These are phyloP conservation scores for Vaccinium darrowii DNA, from an alignment of 148 eudicot species.

Conservation along the genomic window DNA sequence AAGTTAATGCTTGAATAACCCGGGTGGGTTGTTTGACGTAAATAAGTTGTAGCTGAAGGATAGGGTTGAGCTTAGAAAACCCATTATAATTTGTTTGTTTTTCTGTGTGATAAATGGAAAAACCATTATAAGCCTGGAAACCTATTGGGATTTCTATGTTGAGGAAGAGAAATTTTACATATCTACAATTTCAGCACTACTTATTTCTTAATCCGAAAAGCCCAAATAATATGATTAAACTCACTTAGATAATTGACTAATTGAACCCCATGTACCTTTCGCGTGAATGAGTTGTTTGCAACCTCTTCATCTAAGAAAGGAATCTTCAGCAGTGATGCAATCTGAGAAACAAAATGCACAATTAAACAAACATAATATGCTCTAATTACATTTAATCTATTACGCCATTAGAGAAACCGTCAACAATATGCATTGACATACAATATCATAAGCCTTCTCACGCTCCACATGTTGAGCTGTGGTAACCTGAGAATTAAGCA, in stretches of 20 bases:
- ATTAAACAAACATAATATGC: background rate
- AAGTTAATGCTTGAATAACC: background rate
- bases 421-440: conserved; percentile 33
- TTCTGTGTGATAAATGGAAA: background rate
- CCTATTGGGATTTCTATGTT: background rate
- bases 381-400: background rate
- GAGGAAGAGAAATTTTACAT: background rate
- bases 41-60: background rate
- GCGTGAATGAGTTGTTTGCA: conserved; percentile 50
- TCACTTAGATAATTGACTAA: background rate
- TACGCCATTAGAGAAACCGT: conserved; percentile 1
- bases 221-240: background rate
- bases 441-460: conserved; percentile 82
- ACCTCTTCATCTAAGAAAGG: conserved; percentile 78
- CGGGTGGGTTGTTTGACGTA: background rate
- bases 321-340: conserved; percentile 84
- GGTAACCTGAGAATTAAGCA: conserved; percentile 89
- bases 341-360: conserved; percentile 33
- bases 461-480: conserved; percentile 93
- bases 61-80: background rate
- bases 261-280: conserved; percentile 56
- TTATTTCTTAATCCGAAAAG: background rate
- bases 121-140: background rate
- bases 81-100: background rate
- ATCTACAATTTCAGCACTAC: background rate